Evolutionary conservation across 78 protist species (phyloP).

Genomic region (Parvularia atlantis): DNA sequence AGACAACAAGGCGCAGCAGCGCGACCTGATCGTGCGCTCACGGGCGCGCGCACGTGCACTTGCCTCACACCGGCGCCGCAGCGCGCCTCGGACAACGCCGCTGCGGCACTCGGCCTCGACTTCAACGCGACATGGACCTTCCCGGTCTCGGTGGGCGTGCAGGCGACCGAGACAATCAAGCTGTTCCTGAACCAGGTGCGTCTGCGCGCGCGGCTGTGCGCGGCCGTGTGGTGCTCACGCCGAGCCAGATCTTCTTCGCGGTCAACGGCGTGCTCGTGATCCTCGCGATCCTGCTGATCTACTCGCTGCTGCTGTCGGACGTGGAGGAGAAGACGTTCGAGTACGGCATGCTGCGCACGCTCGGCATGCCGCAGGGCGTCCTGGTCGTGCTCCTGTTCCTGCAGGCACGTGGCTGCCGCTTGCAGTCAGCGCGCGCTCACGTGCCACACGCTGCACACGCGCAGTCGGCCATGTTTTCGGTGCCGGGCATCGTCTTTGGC

Average conservation of each 20-base stretch:
- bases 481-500: conserved; percentile 25
- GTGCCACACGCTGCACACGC: no score
- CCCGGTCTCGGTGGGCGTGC: background rate
- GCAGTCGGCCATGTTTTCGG: conserved; percentile 6
- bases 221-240: background rate
- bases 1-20: background rate
- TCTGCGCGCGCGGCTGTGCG: background rate
- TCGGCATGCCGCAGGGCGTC: conserved; percentile 60
- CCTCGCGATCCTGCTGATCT: conserved; percentile 71
- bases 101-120: conserved; percentile 15
- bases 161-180: background rate
- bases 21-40: no score
- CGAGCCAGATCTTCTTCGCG: conserved; percentile 12
- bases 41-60: no score
- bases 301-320: conserved; percentile 61
- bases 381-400: conserved; percentile 25
- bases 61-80: no score
- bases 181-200: conserved; percentile 17
- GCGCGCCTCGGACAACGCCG: background rate
- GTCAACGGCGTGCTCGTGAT: conserved; percentile 13
- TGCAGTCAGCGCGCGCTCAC: no score
- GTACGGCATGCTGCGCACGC: conserved; percentile 83
- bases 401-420: conserved; percentile 18
- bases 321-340: conserved; percentile 83
- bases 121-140: conserved; percentile 29